These are phyloP conservation scores for Mucor velutinosus DNA, from an alignment of 371 early-diverging fungal genomes.

Conservation along the genomic window DNA sequence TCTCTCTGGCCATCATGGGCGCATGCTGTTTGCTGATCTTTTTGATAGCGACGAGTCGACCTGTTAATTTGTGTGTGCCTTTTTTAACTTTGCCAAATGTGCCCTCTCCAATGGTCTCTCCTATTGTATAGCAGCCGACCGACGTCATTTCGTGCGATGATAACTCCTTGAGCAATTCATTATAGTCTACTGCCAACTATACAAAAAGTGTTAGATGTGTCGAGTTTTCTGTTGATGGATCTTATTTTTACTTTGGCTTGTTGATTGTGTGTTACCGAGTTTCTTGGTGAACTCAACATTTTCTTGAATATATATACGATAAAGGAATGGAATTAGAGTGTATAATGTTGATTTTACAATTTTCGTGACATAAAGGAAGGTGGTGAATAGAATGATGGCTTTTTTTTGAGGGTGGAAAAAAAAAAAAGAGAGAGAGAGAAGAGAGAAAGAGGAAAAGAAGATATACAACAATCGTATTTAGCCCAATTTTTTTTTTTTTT, in stretches of 20 bases:
- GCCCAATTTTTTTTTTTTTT: neutral
- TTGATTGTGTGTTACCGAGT: constrained; percentile 26
- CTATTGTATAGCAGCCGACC: constrained; percentile 56
- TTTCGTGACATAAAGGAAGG: constrained; percentile 12
- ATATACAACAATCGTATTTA: neutral
- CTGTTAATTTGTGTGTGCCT: constrained; percentile 78
- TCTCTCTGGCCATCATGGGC: constrained; percentile 77
- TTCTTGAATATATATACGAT: neutral
- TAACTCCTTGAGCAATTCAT: constrained; percentile 51
- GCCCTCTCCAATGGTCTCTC: constrained; percentile 60
- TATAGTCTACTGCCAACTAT: constrained; percentile 29
- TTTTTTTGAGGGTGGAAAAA: neutral
- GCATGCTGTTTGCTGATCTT: constrained; percentile 80
- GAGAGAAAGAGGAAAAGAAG: neutral
- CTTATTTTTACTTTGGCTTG: constrained; percentile 30
- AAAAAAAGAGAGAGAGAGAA: neutral
- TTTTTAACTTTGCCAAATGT: constrained; percentile 88
- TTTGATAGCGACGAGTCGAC: constrained; percentile 81
- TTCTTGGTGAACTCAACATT: constrained; percentile 26
- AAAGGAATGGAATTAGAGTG: constrained; percentile 11
- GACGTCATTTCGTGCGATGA: constrained; percentile 44
- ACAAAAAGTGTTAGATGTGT: neutral
- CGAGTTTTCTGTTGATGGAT: neutral
- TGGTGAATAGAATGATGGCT: neutral
- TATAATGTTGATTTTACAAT: neutral